Conservation (phyloP, 306 rosid species). For the Trifolium fragiferum region DNA sequence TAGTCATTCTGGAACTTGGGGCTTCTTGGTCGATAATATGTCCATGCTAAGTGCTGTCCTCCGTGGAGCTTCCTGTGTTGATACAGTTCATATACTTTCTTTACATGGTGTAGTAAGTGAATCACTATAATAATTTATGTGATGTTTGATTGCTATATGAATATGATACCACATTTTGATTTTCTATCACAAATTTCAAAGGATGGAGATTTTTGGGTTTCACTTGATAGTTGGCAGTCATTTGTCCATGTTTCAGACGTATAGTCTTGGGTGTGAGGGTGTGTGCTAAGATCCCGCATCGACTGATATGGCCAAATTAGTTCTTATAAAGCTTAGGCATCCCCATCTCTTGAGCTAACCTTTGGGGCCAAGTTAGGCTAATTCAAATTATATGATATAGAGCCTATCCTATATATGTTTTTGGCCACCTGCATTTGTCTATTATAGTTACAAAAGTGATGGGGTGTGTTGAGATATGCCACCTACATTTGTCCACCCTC, state of each 20-base stretch:
- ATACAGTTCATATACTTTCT: conserved; percentile 72
- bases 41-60: conserved; percentile 68
- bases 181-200: conserved; percentile 11
- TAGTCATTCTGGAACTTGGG: conserved; percentile 54
- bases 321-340: conserved; percentile 1
- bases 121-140: conserved; percentile 23
- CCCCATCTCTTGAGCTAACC: not conserved
- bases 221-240: conserved; percentile 19
- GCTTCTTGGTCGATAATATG: conserved; percentile 63
- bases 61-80: conserved; percentile 62
- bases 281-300: conserved; percentile 3
- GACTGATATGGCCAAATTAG: conserved; percentile 6
- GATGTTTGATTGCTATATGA: conserved; percentile 20
- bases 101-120: conserved; percentile 78
- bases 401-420: not conserved
- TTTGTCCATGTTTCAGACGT: not conserved
- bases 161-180: conserved; percentile 25
- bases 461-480: not conserved
- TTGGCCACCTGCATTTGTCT: not conserved
- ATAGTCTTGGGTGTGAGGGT: not conserved
- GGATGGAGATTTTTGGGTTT: conserved; percentile 22
- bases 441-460: not conserved
- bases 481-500: not conserved
- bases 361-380: conserved; percentile 1
- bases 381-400: not conserved